These are phyloP conservation scores for Senecio squalidus DNA, from an alignment of 140 eudicot genomes.

Conservation along the genomic window DNA sequence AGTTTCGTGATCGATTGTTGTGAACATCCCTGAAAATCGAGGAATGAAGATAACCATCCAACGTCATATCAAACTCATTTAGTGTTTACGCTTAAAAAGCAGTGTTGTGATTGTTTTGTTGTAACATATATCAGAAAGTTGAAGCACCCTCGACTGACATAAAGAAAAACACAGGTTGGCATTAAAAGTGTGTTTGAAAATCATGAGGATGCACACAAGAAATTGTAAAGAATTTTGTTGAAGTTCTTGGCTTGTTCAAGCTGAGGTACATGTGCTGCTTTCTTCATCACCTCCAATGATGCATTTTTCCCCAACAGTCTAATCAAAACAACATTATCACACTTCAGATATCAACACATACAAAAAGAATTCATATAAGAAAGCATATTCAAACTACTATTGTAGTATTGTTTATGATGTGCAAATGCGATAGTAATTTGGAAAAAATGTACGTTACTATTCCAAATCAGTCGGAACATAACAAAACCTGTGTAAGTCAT, in stretches of 20 bases:
- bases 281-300: conserved; percentile 50
- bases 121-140: background rate
- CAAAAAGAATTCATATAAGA: background rate
- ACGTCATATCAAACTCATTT: background rate
- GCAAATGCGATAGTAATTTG: background rate
- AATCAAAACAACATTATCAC: conserved; percentile 16
- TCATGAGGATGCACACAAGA: conserved; percentile 34
- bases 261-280: conserved; percentile 60
- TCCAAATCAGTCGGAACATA: no score
- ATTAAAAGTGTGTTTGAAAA: background rate
- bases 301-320: conserved; percentile 56
- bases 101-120: background rate
- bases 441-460: no score
- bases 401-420: background rate
- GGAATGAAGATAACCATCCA: background rate
- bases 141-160: background rate
- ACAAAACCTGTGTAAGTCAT: no score
- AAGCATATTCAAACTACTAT: background rate
- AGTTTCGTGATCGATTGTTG: no score
- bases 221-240: conserved; percentile 44
- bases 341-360: background rate
- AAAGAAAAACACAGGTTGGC: background rate
- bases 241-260: conserved; percentile 46
- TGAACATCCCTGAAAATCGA: background rate
- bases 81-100: background rate